Evolutionary conservation across 2,329 filamentous ascomycete genomes (phyloP).

Genomic region (Trichoderma brevicompactum): DNA sequence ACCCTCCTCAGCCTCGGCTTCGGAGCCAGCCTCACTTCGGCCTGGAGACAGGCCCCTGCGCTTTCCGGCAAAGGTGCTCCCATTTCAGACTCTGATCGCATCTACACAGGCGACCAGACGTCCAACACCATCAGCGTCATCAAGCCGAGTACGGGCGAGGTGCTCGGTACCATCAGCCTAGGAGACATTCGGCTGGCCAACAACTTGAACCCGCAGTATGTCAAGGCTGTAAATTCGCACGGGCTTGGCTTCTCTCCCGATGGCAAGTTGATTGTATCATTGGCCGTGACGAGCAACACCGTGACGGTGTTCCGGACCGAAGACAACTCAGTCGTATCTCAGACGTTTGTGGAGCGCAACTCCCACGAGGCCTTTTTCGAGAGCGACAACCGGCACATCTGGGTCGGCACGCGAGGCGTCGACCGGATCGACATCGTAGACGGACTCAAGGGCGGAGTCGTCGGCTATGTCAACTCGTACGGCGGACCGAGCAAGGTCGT

Average conservation of each 20-base stretch:
- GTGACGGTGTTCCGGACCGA: constrained; percentile 29
- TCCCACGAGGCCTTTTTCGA: constrained; percentile 32
- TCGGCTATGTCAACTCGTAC: constrained; percentile 24
- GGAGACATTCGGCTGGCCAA: constrained; percentile 23
- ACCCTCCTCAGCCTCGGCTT: background rate
- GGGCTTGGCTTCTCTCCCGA: constrained; percentile 31
- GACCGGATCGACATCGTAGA: constrained; percentile 30
- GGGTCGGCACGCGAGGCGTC: constrained; percentile 30
- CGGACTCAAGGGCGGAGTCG: constrained; percentile 27
- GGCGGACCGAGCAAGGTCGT: constrained; percentile 32
- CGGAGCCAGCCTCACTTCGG: background rate
- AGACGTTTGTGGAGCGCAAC: constrained; percentile 27
- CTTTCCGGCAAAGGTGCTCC: constrained; percentile 23
- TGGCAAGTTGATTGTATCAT: constrained; percentile 29
- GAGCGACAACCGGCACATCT: constrained; percentile 29
- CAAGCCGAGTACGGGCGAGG: constrained; percentile 27
- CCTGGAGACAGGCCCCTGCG: constrained; percentile 19
- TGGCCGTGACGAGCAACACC: constrained; percentile 31
- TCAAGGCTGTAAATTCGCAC: constrained; percentile 29
- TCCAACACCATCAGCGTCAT: constrained; percentile 29
- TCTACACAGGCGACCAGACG: constrained; percentile 29
- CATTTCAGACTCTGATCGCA: constrained; percentile 23
- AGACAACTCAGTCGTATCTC: constrained; percentile 29
- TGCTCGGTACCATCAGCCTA: constrained; percentile 30
- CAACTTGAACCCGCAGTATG: constrained; percentile 29